Base-by-base conservation (phyloP, 257 asterid species). In the Petrea volubilis region DNA sequence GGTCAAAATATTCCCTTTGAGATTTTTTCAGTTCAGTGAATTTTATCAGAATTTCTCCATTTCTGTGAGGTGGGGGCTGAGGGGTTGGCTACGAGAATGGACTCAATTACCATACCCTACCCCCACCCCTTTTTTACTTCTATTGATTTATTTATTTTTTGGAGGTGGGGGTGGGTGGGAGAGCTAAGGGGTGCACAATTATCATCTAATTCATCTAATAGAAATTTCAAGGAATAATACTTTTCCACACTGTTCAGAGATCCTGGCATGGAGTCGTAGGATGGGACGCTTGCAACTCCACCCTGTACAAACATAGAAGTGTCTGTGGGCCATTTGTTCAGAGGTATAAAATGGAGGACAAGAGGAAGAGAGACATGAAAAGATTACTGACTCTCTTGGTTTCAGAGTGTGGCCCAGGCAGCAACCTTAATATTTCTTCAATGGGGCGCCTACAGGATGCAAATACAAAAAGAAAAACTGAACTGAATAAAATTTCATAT, bases 381-480 rank as follows among this genome's bases (percentile, higher is more conserved):
- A 28, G 67, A 58, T 27, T 66, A 79, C 87, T 40, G 28, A 91
- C 99, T 85, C 86, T 90, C 92, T 90, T 95, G 77, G 70, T 66
- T 76, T 95, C 99, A 17, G 92, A 79, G 77, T 95, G 99, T 68
- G 97, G 97, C 58, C 97, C 99, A n/a, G 99, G 99, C 72, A 95
- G 90, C 79, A 92, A 74, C 84, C 79, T 95, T 76, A 95, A 71
- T 72, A 90, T 85, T 70, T 95, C 98, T 82, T 95, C 99, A 58
- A 92, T 77, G 15, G 96, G 95, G 31, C 97, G 94, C 99, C 99
- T 95, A 85, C 53, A 68, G 55, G 68, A 76, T n/a, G n/a, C 38
- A 62, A 33, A 52, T n/a, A 46, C 28, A 24, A 29, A 24, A 55
- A 12, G 15, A 59, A 14, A 18, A 7, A 24, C 5, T 9, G n/a